Conservation (phyloP, 768 basidiomycete species). For the Termitomyces sp. region DNA sequence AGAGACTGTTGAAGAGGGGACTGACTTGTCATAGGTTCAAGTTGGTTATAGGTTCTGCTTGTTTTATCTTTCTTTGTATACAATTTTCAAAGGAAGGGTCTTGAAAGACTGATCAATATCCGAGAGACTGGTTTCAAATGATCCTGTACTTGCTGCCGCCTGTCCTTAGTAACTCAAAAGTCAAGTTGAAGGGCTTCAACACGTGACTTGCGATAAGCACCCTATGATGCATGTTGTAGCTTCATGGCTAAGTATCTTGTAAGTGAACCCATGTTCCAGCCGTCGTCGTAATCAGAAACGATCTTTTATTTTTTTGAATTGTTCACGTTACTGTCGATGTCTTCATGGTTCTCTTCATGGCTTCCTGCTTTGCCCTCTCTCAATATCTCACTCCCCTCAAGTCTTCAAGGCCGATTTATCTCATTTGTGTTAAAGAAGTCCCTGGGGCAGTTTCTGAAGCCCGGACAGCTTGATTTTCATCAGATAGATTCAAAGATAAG, state of each 20-base stretch:
- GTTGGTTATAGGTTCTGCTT: background rate
- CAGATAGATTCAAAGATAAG: constrained; percentile 92
- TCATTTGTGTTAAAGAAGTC: constrained; percentile 84
- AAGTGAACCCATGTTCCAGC: background rate
- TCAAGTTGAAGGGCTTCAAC: too few relatives aligned
- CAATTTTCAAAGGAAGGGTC: too few relatives aligned
- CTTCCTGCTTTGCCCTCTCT: constrained; percentile 64
- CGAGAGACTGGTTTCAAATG: too few relatives aligned
- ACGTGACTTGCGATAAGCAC: too few relatives aligned
- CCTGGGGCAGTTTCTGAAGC: constrained; percentile 83
- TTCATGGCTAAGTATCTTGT: background rate
- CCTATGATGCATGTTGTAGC: background rate
- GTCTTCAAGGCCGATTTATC: constrained; percentile 84
- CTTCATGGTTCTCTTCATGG: constrained; percentile 57
- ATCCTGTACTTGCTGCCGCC: too few relatives aligned
- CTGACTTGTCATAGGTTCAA: background rate
- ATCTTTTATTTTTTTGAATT: background rate
- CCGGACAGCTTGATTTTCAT: constrained; percentile 82
- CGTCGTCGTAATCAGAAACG: background rate
- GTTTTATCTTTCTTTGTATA: background rate
- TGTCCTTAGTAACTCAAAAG: too few relatives aligned
- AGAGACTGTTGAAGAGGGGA: constrained; percentile 7
- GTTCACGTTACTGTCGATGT: constrained; percentile 26
- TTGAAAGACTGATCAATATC: too few relatives aligned
- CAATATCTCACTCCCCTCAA: constrained; percentile 62